These are phyloP conservation scores for Penicillium paxilli DNA, from an alignment of 495 filamentous ascomycete genomes.

Conservation along the genomic window DNA sequence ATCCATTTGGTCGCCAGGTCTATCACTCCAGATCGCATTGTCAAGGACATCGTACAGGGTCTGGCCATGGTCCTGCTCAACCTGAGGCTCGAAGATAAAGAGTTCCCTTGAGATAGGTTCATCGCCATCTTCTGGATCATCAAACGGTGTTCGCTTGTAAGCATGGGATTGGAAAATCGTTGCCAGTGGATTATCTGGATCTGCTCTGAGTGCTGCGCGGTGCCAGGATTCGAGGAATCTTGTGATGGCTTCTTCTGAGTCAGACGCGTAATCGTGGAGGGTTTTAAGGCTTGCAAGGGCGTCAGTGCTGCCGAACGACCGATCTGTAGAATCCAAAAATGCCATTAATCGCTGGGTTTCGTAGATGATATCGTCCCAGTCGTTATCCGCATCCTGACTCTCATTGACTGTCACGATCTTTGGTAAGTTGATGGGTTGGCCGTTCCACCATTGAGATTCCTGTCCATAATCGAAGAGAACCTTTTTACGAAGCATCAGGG, in stretches of 20 bases:
- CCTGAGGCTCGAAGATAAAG: constrained; percentile 37
- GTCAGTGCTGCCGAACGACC: constrained; percentile 80
- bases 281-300: constrained; percentile 47
- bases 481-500: constrained; percentile 58
- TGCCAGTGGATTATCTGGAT: constrained; percentile 38
- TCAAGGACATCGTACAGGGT: constrained; percentile 78
- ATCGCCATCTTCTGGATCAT: constrained; percentile 19
- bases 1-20: constrained; percentile 49
- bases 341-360: constrained; percentile 77
- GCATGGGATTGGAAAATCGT: constrained; percentile 42
- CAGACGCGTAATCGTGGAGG: constrained; percentile 34
- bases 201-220: constrained; percentile 39
- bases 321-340: constrained; percentile 75
- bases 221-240: constrained; percentile 45
- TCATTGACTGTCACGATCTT: constrained; percentile 57
- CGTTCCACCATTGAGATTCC: constrained; percentile 84
- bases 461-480: constrained; percentile 63
- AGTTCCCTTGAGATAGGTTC: constrained; percentile 40
- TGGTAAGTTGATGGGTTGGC: constrained; percentile 58
- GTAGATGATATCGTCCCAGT: constrained; percentile 50
- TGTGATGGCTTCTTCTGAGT: constrained; percentile 30
- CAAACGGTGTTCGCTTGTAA: constrained; percentile 34
- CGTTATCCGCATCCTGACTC: constrained; percentile 30
- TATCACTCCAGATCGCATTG: constrained; percentile 60
- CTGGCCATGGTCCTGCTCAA: constrained; percentile 43